These are phyloP conservation scores for Brassica nigra DNA, from an alignment of 345 rosid genomes.

Conservation along the genomic window DNA sequence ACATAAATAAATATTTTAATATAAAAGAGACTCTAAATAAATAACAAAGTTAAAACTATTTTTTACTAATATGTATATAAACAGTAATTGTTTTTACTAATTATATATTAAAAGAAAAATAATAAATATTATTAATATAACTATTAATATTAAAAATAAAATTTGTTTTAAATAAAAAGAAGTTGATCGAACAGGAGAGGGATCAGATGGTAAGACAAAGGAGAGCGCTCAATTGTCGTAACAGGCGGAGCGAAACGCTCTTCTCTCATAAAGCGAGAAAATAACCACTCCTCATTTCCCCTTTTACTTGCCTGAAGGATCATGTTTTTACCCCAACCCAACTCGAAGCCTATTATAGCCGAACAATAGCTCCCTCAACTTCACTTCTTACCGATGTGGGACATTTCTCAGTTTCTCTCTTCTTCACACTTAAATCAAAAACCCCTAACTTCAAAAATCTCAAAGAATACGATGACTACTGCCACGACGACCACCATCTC, in stretches of 20 bases:
- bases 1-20: too few relatives aligned
- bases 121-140: too few relatives aligned
- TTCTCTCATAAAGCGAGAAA: background rate
- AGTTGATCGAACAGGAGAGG: background rate
- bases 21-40: too few relatives aligned
- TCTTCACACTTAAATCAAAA: background rate
- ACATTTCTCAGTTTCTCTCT: background rate
- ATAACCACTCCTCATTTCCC: conserved; percentile 6
- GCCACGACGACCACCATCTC: conserved; percentile 50
- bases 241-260: conserved; percentile 4
- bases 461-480: conserved; percentile 12
- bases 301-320: conserved; percentile 15
- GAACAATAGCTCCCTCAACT: background rate
- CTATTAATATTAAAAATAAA: too few relatives aligned
- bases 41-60: too few relatives aligned
- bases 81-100: too few relatives aligned
- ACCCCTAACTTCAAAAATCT: background rate
- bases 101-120: too few relatives aligned
- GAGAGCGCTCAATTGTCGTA: conserved; percentile 14
- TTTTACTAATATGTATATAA: too few relatives aligned
- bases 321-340: background rate
- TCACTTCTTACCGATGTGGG: background rate
- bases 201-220: conserved; percentile 6
- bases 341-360: background rate
- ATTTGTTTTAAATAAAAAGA: too few relatives aligned